Evolutionary conservation across 2,329 filamentous ascomycete genomes (phyloP).

Genomic region (Dissoconium aciculare): DNA sequence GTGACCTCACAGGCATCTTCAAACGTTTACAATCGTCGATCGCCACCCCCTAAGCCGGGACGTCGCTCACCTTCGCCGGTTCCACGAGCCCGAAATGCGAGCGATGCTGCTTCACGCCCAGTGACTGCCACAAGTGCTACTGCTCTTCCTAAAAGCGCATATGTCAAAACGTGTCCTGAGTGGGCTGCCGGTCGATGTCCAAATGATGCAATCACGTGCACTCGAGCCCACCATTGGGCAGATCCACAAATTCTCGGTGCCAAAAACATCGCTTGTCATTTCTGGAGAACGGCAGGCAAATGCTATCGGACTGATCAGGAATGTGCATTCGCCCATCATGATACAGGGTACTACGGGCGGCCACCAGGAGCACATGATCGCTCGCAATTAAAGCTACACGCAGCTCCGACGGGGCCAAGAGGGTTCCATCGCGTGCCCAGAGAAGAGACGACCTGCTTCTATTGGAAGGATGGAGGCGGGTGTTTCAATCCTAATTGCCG

Average conservation of each 20-base stretch:
- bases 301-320: conserved; percentile 4
- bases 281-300: conserved; percentile 4
- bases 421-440: neutral
- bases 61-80: too few relatives aligned
- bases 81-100: too few relatives aligned
- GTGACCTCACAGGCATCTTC: too few relatives aligned
- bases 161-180: too few relatives aligned
- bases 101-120: too few relatives aligned
- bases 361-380: too few relatives aligned
- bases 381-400: neutral
- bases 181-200: too few relatives aligned
- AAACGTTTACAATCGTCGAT: too few relatives aligned
- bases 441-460: conserved; percentile 11
- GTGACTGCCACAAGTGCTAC: too few relatives aligned
- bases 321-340: conserved; percentile 4
- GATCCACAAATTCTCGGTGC: neutral
- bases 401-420: neutral
- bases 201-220: too few relatives aligned
- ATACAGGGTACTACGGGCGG: neutral
- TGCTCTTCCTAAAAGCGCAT: too few relatives aligned
- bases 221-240: neutral
- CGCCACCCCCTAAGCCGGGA: too few relatives aligned
- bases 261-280: conserved; percentile 2
- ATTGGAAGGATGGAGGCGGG: conserved; percentile 6
- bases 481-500: conserved; percentile 1